Evolutionary conservation across 495 filamentous ascomycete species (phyloP).

Genomic region (Collariella sp.): DNA sequence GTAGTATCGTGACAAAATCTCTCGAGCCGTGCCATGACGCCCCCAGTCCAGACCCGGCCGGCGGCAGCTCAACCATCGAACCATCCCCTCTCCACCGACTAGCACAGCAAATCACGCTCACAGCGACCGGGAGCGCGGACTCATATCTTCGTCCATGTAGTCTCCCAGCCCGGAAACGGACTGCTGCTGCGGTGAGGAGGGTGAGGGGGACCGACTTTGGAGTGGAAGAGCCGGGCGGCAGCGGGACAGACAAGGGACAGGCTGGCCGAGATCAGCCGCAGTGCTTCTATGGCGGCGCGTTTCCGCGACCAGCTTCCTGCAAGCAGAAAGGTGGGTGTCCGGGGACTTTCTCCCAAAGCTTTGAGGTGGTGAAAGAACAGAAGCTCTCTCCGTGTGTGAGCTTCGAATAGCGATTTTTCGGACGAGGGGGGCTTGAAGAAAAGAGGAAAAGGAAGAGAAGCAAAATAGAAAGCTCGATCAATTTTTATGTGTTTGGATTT

Average conservation of each 20-base stretch:
- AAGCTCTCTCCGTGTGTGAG: constrained; percentile 77
- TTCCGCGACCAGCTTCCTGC: constrained; percentile 54
- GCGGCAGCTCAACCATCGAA: constrained; percentile 33
- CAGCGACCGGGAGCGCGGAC: constrained; percentile 52
- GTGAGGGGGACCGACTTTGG: constrained; percentile 25
- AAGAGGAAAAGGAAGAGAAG: constrained; percentile 33
- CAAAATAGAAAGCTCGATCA: constrained; percentile 7
- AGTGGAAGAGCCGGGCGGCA: constrained; percentile 30
- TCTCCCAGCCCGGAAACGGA: constrained; percentile 30
- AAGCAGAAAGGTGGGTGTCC: constrained; percentile 61
- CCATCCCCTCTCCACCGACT: constrained; percentile 33
- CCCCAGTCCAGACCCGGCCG: constrained; percentile 31
- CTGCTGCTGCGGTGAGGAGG: constrained; percentile 1
- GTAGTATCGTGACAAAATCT: constrained; percentile 82
- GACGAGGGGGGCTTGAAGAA: constrained; percentile 69
- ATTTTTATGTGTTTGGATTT: constrained; percentile 16
- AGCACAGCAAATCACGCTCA: constrained; percentile 28
- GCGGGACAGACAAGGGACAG: constrained; percentile 54
- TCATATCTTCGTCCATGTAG: constrained; percentile 78
- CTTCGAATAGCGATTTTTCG: constrained; percentile 99
- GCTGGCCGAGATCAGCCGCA: constrained; percentile 48
- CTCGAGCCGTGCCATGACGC: constrained; percentile 35
- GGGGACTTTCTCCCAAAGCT: constrained; percentile 99
- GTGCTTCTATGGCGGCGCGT: constrained; percentile 99
- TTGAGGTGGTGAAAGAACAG: constrained; percentile 26